Evolutionary conservation across 306 rosid genomes (phyloP).

Genomic region (Cucumis cinereus): DNA sequence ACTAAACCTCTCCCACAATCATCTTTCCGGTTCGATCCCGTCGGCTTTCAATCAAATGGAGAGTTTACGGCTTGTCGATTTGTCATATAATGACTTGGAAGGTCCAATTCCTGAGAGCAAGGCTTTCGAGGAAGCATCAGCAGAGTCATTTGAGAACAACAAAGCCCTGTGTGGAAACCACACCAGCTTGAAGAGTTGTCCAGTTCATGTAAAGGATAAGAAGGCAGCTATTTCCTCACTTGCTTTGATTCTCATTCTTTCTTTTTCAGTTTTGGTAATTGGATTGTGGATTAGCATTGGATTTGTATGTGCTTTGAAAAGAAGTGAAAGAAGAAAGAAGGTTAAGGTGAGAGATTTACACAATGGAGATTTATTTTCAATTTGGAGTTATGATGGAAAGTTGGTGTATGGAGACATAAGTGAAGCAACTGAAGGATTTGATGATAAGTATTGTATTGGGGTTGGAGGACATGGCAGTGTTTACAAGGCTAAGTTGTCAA

Average conservation of each 20-base stretch:
- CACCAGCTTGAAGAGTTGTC: constrained; percentile 7
- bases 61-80: constrained; percentile 1
- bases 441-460: constrained; percentile 7
- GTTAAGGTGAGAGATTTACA: background rate
- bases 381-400: constrained; percentile 10
- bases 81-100: constrained; percentile 7
- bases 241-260: constrained; percentile 2
- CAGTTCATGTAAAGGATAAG: background rate
- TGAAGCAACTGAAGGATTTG: constrained; percentile 12
- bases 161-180: constrained; percentile 9
- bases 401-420: constrained; percentile 8
- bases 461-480: constrained; percentile 14
- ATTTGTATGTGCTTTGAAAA: background rate
- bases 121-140: constrained; percentile 6
- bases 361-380: background rate
- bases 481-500: constrained; percentile 4
- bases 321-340: background rate
- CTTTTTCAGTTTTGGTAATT: background rate
- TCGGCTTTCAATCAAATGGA: background rate
- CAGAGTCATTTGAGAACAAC: constrained; percentile 8
- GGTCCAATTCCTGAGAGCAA: constrained; percentile 11
- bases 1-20: constrained; percentile 11
- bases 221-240: background rate
- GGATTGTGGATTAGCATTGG: background rate
- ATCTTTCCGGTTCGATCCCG: constrained; percentile 1